phyloP scores from a whole-genome alignment of 345 rosid genomes.

The Reutealis trisperma region DNA sequence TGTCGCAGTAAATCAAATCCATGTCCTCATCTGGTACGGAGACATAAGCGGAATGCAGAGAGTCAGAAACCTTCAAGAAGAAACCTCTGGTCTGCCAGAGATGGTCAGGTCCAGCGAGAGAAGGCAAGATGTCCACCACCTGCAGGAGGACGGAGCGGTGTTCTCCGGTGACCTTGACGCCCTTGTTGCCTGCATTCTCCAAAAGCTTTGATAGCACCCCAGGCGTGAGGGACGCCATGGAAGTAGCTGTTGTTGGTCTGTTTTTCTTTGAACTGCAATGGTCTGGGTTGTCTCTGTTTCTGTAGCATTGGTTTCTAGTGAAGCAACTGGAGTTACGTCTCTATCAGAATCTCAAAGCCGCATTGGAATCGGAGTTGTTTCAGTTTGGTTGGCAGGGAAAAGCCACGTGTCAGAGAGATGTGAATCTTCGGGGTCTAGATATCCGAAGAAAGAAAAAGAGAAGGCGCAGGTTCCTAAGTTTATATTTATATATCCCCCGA shows the following conservation, averaged over 20 bases:
- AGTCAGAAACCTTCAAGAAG: constrained; percentile 59
- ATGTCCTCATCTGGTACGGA: constrained; percentile 38
- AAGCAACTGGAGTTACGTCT: not conserved
- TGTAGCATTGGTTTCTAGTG: not conserved
- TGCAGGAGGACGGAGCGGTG: constrained; percentile 55
- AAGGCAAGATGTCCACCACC: constrained; percentile 53
- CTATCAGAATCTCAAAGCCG: constrained; percentile 11
- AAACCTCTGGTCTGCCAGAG: constrained; percentile 51
- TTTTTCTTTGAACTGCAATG: not conserved
- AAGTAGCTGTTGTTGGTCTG: not conserved
- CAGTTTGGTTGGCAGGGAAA: not conserved
- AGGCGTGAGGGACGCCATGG: constrained; percentile 52
- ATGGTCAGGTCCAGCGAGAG: constrained; percentile 35
- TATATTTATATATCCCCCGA: not conserved
- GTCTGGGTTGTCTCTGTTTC: not conserved
- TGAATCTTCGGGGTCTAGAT: not conserved
- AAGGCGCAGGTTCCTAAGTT: not conserved
- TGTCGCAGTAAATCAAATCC: constrained; percentile 49
- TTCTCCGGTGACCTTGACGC: constrained; percentile 23
- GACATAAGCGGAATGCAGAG: constrained; percentile 53
- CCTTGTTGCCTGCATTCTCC: constrained; percentile 33
- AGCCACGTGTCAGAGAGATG: not conserved
- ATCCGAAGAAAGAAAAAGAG: not conserved
- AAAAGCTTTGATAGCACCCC: constrained; percentile 55
- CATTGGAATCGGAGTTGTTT: not conserved